A percentile compares a stretch with the other conserved stretches of the same genome.
These are phyloP conservation scores for Neurospora crassa DNA, from an alignment of 2,329 filamentous ascomycete genomes.

Conservation along the genomic window DNA sequence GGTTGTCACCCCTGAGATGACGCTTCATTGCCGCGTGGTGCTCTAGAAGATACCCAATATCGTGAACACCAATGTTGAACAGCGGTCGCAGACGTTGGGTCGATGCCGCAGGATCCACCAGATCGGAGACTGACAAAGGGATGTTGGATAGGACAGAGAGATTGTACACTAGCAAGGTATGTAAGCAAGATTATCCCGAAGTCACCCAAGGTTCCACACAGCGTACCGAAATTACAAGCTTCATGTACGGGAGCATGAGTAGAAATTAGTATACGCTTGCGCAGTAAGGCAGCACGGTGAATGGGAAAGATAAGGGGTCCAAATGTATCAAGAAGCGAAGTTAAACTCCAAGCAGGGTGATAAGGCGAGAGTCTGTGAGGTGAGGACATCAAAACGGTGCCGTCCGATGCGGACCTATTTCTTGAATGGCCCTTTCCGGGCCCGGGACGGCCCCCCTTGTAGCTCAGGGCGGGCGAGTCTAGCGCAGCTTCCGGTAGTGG, in stretches of 20 bases:
- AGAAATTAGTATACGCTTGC: slow-evolving; percentile 81
- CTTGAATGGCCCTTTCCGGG: slow-evolving; percentile 38
- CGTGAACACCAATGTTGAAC: slow-evolving; percentile 90
- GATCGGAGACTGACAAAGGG: slow-evolving; percentile 60
- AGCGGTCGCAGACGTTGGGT: slow-evolving; percentile 65
- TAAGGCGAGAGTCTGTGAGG: slow-evolving; percentile 62
- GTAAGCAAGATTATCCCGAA: slow-evolving; percentile 4
- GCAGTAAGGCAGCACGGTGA: slow-evolving; percentile 73
- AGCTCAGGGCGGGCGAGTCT: slow-evolving; percentile 40
- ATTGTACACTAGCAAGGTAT: slow-evolving; percentile 61
- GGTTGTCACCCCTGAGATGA: slow-evolving; percentile 21
- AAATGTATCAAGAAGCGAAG: slow-evolving; percentile 68
- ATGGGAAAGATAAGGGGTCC: slow-evolving; percentile 89
- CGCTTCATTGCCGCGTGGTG: slow-evolving; percentile 30
- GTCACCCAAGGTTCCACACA: background rate
- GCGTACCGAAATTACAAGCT: slow-evolving; percentile 78
- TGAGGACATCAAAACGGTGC: slow-evolving; percentile 44
- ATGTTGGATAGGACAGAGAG: slow-evolving; percentile 89
- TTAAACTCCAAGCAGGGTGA: slow-evolving; percentile 80
- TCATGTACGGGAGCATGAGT: slow-evolving; percentile 77
- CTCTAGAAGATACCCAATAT: slow-evolving; percentile 69
- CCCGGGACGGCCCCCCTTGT: slow-evolving; percentile 28
- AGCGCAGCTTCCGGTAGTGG: slow-evolving; percentile 37
- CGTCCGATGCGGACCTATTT: slow-evolving; percentile 53
- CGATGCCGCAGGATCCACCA: slow-evolving; percentile 53